Base-by-base conservation (phyloP, 805 yeast genomes). In the Candida dajiaensis region DNA sequence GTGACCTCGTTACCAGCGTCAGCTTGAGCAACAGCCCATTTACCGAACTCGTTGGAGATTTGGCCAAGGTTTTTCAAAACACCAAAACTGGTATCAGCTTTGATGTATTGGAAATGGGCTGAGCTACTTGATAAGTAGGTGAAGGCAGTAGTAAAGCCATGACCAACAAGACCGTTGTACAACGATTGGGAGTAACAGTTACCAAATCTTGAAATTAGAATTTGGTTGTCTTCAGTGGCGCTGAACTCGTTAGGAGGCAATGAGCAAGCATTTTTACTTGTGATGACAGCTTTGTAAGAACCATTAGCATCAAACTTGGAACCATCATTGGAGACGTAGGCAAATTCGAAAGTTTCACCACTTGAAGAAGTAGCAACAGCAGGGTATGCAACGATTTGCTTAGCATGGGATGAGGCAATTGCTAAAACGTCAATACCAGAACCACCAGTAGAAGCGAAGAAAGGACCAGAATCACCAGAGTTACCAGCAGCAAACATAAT, bases 401-500 rank as follows among this genome's bases (percentile, higher is more conserved):
- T 40, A 16, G 54, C 49, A 35, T 47, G 48, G 12, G 45, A 28
- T 10, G 56, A 42, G 23, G 47, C 56, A 41, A 52, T 38, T 20
- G 56, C 45, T 2, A 52, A 11, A 18, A 43, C 52, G 40, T 44
- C 50, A 3, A 37, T 25, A 25, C 48, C 49, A 4, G 53, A 41
- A 38, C 44, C 55, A 50, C 55, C 55, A 19, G 22, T 29, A 10
- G 53, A 43, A 29, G 51, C 54, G 12, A 16, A 37, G 44, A 40
- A 51, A 9, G 50, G 44, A 29, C 54, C 54, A 2, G 25, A 12
- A 1, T 36, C 39, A 46, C 51, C 55, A 42, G 47, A 25, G 38
- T 52, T 50, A 46, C 55, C 55, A 37, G 55, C 55, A 28, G 54
- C 45, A 22, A 42, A 52, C 38, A 52, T 20, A 18, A 50, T 40